Base-by-base conservation (phyloP, 1,284 basidiomycete species). In the Rhodotorula glutinis region DNA sequence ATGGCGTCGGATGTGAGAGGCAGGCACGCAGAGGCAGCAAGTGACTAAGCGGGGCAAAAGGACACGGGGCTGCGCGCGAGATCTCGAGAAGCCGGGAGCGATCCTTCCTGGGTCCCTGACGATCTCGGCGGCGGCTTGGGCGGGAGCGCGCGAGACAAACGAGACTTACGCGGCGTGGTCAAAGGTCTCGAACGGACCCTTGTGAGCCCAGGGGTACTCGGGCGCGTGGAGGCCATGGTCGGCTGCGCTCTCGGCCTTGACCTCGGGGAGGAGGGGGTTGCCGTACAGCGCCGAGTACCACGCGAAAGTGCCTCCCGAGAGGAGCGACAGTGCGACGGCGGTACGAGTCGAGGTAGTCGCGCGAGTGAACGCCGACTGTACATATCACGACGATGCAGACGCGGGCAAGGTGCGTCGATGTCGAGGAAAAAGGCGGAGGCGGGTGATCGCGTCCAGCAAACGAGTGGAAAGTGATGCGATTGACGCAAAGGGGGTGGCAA, bases 281-380 rank as follows among this genome's bases (percentile, higher is more conserved):
- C 94, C 96, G 80, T 92, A 98, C 65, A 95, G 85, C 80, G 95
- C 89, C 76, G 90, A 88, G 84, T 98, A 98, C 92, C 91, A 95
- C 65, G 91, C 92, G 79, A 95, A 85, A 52, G 93, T 89, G 69
- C 95, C 93, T 72, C 84, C 89, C 58, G 93, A 86, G 78, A 90
- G 81, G 57, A 59, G 58, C 38, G 58, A 52, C 44, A 59, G 49
- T 33, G 49, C 58, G 38, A 52, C 47, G 25, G 58, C 58, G 29
- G 54, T 52, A 25, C 49, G 49, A 25, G 38, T 65, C 46, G 67
- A 63, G 13, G 55, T 27, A 27, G 62, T 55, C 44, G 53, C 59
- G 46, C 66, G 62, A 16, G 62, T 13, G 25, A 58, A 43, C 13
- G 62, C 68, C 21, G 68, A 51, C 63, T 62, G 49, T 17, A 38